Evolutionary conservation across 257 asterid genomes (phyloP), one percentile per base, ranked within the genome.

Genomic region (Solanum lycopersicoides): DNA sequence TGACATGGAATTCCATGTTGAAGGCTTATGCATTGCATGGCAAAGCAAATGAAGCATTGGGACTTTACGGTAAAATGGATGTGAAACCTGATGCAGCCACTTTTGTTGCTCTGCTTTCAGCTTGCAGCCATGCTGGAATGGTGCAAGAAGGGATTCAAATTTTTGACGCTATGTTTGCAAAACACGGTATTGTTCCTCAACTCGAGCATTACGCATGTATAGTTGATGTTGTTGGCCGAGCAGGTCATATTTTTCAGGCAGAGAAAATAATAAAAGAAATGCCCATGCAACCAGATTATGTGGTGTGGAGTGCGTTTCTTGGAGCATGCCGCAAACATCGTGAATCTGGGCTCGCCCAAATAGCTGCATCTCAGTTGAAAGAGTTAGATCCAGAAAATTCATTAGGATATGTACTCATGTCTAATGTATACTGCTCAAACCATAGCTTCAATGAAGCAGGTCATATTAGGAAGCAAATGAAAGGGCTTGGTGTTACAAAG

Each of bases 21-120:
- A 96, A 96, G 92, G 98, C 97, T 83, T 94, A 92, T 90, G 96
- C 99, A 44, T 84, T 94, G 65, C 97, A 95, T 59, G 99, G 99
- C 42, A 92, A 91, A 88, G 95, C 95, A 20, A 91, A 90, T 86
- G 86, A 74, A 84, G 96, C 96, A 41, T 72, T 94, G 89, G 39
- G 68, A 66, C 86, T 94, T 56, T 96, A 94, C 82, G 77, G 82
- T 59, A 90, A 87, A 85, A 94, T 94, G 95, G 93, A 94, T 79
- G 89, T 93, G 35, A 83, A 86, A 41, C 96, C 98, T 10, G 98
- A 95, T 47, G 94, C 89, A 23, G 89, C 94, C 66, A 96, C 98
- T 83, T 92, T 95, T 69, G 94, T 94, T 39, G 95, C 99, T 1
- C 88, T 96, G 89, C 95, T 95, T 82, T 91, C 96, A 25, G 95